These are phyloP conservation scores for Fusarium sp. DNA, from an alignment of 2,329 filamentous ascomycete species.

Conservation along the genomic window DNA sequence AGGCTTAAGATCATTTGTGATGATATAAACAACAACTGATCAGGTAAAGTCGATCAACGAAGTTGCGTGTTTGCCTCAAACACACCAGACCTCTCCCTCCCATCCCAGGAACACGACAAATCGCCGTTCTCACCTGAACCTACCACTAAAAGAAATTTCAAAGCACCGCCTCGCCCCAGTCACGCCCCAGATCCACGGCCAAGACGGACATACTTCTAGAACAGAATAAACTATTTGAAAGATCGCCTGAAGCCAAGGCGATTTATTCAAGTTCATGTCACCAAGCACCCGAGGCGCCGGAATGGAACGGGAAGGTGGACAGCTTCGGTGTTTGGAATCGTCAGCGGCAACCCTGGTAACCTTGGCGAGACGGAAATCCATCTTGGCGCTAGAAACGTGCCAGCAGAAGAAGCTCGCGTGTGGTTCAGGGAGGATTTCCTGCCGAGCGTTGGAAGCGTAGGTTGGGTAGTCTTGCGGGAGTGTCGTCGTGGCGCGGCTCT, in stretches of 20 bases:
- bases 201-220: slow-evolving; percentile 27
- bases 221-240: background rate
- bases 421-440: background rate
- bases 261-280: no score
- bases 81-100: no score
- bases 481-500: slow-evolving; percentile 29
- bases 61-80: background rate
- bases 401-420: slow-evolving; percentile 8
- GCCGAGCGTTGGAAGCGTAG: background rate
- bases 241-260: background rate
- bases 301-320: background rate
- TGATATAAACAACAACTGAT: background rate
- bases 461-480: background rate
- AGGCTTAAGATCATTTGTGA: background rate
- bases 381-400: slow-evolving; percentile 26
- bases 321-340: background rate
- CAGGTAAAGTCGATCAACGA: background rate
- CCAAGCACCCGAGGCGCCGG: background rate
- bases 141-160: background rate
- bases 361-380: slow-evolving; percentile 11
- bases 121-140: background rate
- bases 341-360: background rate
- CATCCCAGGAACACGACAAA: background rate
- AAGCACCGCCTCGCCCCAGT: background rate
- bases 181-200: background rate